Base-by-base conservation (phyloP, 106 monocot genomes). In the Vanilla planifolia region DNA sequence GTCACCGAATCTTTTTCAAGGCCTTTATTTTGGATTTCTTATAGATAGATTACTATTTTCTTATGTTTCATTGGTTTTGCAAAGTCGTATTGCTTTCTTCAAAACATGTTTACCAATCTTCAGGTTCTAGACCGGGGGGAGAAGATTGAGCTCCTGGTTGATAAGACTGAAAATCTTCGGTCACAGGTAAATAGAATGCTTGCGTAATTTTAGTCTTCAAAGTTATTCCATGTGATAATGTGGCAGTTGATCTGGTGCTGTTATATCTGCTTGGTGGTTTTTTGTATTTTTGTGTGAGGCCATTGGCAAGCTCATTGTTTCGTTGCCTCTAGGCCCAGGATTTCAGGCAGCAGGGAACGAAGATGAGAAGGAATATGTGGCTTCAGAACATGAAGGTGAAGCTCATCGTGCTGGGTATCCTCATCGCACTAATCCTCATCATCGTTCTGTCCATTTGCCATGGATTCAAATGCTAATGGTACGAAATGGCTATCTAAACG, bases 301-400 rank as follows among this genome's bases (percentile, higher is more conserved):
- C 1, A 48, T 51, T 16, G 8, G 14, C 22, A 21, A 2, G 10
- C 2, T 44, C n/a, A n/a, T n/a, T n/a, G n/a, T n/a, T n/a, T n/a
- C n/a, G n/a, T n/a, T n/a, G 21, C 10, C 20, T 61, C 44, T 74
- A 84, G 83, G 83, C 83, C 30, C 83, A 84, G 42, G 83, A 84
- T 65, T 84, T 84, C 56, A 79, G 75, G 65, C 71, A 71, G 65
- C 67, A 71, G 63, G 83, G 83, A 21, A 79, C 78, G 13, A 61
- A 72, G 68, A 75, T 84, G 71, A 84, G 78, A 64, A 71, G 75
- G 42, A 84, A 75, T 71, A 84, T 84, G 83, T 84, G 83, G 83
- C 64, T 79, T 23, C 65, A 71, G 51, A 84, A 84, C 60, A 84
- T 84, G 83, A 84, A 84, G 75, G 68, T 84, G 44, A 84, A 84